These are phyloP conservation scores for Urostyla sp. DNA, from an alignment of 73 alveolate species.

Conservation along the genomic window DNA sequence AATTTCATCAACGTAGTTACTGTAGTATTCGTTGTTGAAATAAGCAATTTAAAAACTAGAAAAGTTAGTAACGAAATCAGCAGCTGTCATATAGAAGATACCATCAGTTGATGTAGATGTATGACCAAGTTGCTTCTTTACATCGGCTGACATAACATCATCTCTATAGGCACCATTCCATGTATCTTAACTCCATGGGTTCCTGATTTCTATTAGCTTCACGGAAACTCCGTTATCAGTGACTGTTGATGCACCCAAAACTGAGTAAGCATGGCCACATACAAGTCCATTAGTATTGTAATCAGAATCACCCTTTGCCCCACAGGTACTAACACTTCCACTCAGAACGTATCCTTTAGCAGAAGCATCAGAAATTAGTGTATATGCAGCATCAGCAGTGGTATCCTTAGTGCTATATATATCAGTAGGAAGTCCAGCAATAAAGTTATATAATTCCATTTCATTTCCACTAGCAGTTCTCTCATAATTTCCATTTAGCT, in stretches of 20 bases:
- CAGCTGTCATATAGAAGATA: background rate
- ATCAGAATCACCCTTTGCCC: background rate
- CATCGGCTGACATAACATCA: background rate
- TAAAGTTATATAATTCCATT: conserved; percentile 69
- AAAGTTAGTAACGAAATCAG: background rate
- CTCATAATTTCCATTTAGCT: conserved; percentile 89
- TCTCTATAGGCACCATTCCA: background rate
- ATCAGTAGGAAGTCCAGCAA: conserved; percentile 15
- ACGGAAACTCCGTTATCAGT: background rate
- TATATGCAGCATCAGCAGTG: background rate
- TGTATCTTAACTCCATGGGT: conserved; percentile 1
- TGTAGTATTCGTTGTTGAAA: background rate
- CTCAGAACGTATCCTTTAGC: background rate
- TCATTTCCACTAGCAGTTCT: conserved; percentile 83
- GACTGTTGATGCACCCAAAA: background rate
- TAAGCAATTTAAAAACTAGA: background rate
- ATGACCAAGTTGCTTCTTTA: background rate
- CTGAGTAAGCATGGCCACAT: conserved; percentile 7
- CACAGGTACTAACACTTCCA: background rate
- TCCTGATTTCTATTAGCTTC: background rate
- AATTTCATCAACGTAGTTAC: background rate
- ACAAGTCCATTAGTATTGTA: background rate
- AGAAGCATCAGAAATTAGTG: background rate
- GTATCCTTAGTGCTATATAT: background rate
- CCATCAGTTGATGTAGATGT: conserved; percentile 3